A percentile compares a stretch with the other conserved stretches of the same genome.
Evolutionary conservation across 2,329 filamentous ascomycete genomes (phyloP).

Genomic region (Aspergillus sp.): DNA sequence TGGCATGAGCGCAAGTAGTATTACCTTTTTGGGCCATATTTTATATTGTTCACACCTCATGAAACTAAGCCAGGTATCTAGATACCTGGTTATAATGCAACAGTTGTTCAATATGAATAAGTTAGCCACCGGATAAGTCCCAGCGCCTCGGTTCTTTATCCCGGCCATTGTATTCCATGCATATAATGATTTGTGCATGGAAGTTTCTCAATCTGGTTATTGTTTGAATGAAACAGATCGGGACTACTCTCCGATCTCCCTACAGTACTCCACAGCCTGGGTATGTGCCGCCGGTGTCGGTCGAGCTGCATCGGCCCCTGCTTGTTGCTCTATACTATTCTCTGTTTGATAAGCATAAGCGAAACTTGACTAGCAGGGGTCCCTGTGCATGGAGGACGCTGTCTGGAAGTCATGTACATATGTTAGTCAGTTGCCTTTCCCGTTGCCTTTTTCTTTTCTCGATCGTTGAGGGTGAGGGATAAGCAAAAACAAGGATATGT

Average conservation of each 20-base stretch:
- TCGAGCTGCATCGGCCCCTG: neutral
- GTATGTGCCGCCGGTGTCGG: neutral
- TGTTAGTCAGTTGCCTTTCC: slow-evolving; percentile 3
- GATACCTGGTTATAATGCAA: neutral
- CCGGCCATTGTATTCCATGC: neutral
- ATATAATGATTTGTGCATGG: neutral
- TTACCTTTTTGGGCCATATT: too few relatives aligned
- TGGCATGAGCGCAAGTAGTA: too few relatives aligned
- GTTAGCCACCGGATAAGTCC: neutral
- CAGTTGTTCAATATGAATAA: too few relatives aligned
- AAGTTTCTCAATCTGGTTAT: neutral
- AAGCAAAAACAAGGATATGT: neutral
- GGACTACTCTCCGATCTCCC: neutral
- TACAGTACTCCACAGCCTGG: neutral
- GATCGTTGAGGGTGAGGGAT: too few relatives aligned
- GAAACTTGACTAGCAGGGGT: neutral
- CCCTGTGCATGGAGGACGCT: neutral
- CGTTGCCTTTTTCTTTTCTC: slow-evolving; percentile 6
- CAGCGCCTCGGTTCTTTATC: neutral
- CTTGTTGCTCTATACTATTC: neutral
- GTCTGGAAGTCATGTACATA: neutral
- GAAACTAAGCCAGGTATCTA: too few relatives aligned
- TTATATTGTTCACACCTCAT: too few relatives aligned
- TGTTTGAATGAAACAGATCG: neutral
- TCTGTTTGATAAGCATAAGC: slow-evolving; percentile 1